Percentiles rank a stretch among this genome's conserved stretches.
Evolutionary conservation across 192 early-diverging fungal species (phyloP).

Genomic region (Coemansia sp.): DNA sequence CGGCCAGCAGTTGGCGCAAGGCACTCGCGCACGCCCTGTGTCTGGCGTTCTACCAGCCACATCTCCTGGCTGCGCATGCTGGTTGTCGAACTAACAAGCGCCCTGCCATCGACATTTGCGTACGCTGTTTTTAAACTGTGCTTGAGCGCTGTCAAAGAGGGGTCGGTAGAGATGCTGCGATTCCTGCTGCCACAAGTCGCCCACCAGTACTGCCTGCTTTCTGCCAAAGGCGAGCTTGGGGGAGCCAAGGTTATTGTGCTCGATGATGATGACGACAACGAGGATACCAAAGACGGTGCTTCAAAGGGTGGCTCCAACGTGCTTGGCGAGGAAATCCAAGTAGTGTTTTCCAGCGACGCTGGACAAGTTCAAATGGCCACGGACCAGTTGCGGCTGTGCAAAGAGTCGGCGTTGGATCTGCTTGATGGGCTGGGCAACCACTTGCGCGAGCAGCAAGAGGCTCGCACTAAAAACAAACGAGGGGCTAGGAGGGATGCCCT

Average conservation of each 20-base stretch:
- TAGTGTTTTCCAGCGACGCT: constrained; percentile 20
- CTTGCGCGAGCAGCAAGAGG: constrained; percentile 27
- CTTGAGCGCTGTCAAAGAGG: constrained; percentile 38
- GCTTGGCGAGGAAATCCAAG: constrained; percentile 20
- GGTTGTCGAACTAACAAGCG: constrained; percentile 25
- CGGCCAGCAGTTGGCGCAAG: neutral
- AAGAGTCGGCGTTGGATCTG: constrained; percentile 32
- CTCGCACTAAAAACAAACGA: constrained; percentile 18
- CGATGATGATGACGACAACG: constrained; percentile 29
- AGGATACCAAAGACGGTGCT: neutral
- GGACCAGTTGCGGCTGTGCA: constrained; percentile 43
- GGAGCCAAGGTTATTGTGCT: constrained; percentile 14
- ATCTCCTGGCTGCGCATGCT: constrained; percentile 38
- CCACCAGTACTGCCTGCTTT: constrained; percentile 31
- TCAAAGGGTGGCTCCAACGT: neutral
- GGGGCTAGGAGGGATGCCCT: constrained; percentile 21
- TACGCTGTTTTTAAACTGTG: constrained; percentile 30
- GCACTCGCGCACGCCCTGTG: constrained; percentile 10
- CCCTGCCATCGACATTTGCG: constrained; percentile 2
- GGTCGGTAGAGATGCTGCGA: constrained; percentile 27
- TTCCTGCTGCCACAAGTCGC: constrained; percentile 36
- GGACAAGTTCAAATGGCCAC: constrained; percentile 2
- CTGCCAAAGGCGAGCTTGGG: neutral
- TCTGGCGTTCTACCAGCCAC: constrained; percentile 11
- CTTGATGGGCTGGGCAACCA: constrained; percentile 29